These are phyloP conservation scores for Tetrahymena malaccensis DNA, from an alignment of 73 alveolate species.

Conservation along the genomic window DNA sequence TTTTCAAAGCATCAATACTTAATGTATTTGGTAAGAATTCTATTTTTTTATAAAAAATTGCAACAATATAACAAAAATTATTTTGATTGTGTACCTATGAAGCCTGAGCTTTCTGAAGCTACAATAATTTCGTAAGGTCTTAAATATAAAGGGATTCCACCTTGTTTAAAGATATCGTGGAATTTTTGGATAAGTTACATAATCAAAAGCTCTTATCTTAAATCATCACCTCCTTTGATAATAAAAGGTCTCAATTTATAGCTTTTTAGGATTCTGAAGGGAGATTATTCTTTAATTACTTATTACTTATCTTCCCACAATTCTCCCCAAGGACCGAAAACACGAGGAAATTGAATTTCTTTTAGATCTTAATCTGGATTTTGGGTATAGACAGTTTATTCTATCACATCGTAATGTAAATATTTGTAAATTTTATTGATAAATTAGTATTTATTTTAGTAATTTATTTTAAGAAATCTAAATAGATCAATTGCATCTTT, in stretches of 20 bases:
- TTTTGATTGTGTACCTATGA: neutral
- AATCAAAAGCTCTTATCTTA: constrained; percentile 92
- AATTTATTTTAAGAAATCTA: neutral
- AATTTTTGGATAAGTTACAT: constrained; percentile 87
- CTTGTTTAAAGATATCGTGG: constrained; percentile 70
- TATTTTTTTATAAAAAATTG: constrained; percentile 20
- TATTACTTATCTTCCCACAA: constrained; percentile 63
- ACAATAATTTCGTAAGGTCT: constrained; percentile 93
- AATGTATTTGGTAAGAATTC: constrained; percentile 93
- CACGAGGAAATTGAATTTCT: constrained; percentile 18
- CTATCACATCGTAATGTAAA: constrained; percentile 48
- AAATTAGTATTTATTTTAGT: neutral
- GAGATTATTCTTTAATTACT: constrained; percentile 52
- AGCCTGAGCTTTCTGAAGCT: constrained; percentile 88
- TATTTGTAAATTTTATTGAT: neutral
- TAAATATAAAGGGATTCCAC: constrained; percentile 65
- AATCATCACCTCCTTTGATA: constrained; percentile 96
- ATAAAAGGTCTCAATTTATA: constrained; percentile 73
- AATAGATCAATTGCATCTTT: constrained; percentile 26
- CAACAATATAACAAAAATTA: neutral
- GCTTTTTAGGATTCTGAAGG: constrained; percentile 64
- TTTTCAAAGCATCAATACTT: constrained; percentile 91
- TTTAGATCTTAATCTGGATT: neutral
- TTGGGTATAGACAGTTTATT: constrained; percentile 30
- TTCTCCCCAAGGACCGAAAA: constrained; percentile 80